These are phyloP conservation scores for Lycium barbarum DNA, from an alignment of 257 asterid species.

Conservation along the genomic window DNA sequence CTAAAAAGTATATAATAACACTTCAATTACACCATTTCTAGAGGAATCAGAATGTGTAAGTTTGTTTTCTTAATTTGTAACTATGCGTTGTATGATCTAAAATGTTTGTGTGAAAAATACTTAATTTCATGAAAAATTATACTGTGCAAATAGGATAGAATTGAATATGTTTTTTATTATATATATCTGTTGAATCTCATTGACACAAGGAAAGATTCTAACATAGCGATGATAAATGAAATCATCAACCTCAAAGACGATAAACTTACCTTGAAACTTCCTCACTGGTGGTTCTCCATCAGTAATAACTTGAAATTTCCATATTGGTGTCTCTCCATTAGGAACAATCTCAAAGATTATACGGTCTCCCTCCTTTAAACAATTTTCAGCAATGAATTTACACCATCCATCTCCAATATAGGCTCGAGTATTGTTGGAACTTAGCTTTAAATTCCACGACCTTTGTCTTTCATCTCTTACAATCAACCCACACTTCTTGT, in stretches of 20 bases:
- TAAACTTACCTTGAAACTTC: background rate
- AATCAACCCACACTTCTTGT: no score
- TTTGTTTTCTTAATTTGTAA: background rate
- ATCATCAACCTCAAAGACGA: background rate
- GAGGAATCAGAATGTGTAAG: background rate
- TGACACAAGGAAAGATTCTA: background rate
- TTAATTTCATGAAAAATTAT: no score
- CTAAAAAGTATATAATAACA: background rate
- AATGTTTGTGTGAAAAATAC: background rate
- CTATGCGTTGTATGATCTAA: background rate
- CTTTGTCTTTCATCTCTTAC: no score
- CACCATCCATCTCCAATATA: background rate
- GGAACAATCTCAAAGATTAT: background rate
- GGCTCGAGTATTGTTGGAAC: no score
- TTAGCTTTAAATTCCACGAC: no score
- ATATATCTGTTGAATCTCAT: background rate
- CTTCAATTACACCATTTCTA: background rate
- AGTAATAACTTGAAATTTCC: background rate
- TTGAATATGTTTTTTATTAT: background rate
- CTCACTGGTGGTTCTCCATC: background rate
- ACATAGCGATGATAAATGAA: background rate
- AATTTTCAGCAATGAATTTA: background rate
- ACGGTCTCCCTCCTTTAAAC: background rate
- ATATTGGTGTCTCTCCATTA: background rate
- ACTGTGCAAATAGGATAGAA: background rate